Evolutionary conservation across 2,329 filamentous ascomycete species (phyloP).

Genomic region (Hansfordia pulvinata): DNA sequence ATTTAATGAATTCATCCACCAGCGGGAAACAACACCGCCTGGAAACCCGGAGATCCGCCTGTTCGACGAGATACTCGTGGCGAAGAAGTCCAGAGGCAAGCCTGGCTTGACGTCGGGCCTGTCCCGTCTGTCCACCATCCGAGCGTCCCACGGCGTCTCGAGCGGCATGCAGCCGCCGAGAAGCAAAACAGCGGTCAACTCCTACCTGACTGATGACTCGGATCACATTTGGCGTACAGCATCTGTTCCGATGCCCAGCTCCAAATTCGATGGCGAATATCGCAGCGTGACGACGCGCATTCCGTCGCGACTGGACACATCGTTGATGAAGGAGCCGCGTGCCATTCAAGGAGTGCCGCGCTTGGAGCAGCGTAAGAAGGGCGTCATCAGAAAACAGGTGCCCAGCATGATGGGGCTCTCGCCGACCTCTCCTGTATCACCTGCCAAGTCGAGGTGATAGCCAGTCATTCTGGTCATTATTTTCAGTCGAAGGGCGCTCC

Average conservation of each 20-base stretch:
- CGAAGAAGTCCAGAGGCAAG: constrained; percentile 57
- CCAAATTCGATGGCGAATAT: constrained; percentile 51
- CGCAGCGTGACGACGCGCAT: constrained; percentile 47
- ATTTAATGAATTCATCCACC: constrained; percentile 78
- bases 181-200: too few species aligned
- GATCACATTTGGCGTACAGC: constrained; percentile 71
- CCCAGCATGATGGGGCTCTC: constrained; percentile 19
- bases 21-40: constrained; percentile 53
- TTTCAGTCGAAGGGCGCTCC: too few species aligned
- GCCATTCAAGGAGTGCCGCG: constrained; percentile 79
- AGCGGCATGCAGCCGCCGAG: too few species aligned
- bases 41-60: constrained; percentile 56
- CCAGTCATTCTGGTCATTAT: too few species aligned
- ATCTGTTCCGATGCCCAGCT: constrained; percentile 43
- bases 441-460: too few species aligned
- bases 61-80: constrained; percentile 74
- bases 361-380: constrained; percentile 34
- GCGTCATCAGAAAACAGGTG: constrained; percentile 43
- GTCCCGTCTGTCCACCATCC: constrained; percentile 45
- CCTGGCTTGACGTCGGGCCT: constrained; percentile 52
- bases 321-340: constrained; percentile 83
- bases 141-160: constrained; percentile 38
- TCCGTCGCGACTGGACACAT: constrained; percentile 72
- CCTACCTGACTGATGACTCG: constrained; percentile 57
- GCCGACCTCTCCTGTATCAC: too few species aligned